Conservation (phyloP, 805 yeast genomes). For the Yueomyces sp. region DNA sequence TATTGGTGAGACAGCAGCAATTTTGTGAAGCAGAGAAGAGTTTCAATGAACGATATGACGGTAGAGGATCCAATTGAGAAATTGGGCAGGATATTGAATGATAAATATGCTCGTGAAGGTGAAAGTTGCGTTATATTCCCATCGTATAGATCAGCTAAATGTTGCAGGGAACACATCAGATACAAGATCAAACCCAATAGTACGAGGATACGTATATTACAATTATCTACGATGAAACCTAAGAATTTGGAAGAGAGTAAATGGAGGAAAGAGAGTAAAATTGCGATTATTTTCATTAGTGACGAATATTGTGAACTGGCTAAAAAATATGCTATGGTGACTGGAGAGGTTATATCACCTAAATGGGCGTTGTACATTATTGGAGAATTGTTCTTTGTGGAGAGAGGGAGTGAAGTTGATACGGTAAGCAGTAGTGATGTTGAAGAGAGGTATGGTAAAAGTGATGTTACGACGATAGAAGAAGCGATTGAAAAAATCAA, state of each 20-base stretch:
- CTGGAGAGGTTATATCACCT: conserved; percentile 94
- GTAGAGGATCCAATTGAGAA: too few species aligned
- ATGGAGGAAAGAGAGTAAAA: conserved; percentile 47
- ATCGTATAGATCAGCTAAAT: conserved; percentile 61
- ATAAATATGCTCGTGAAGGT: conserved; percentile 65
- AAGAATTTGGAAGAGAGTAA: conserved; percentile 43
- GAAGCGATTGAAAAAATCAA: conserved; percentile 47
- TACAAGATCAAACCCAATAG: conserved; percentile 17
- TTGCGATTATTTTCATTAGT: conserved; percentile 74
- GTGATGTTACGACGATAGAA: conserved; percentile 29
- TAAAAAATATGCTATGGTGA: conserved; percentile 89
- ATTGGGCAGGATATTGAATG: conserved; percentile 28
- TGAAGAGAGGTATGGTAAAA: conserved; percentile 11
- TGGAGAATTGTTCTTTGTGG: conserved; percentile 38
- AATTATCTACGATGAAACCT: conserved; percentile 61
- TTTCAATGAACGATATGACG: too few species aligned
- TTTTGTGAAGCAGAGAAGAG: too few species aligned
- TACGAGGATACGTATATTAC: conserved; percentile 47
- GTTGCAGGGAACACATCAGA: conserved; percentile 71
- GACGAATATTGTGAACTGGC: conserved; percentile 44
- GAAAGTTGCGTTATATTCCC: conserved; percentile 72
- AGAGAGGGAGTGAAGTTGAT: conserved; percentile 11
- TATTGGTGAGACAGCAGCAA: too few species aligned
- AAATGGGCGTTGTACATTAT: conserved; percentile 76
- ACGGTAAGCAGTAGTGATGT: conserved; percentile 1